phyloP scores from a whole-genome alignment of 495 filamentous ascomycete genomes.

The Annulohypoxylon bovei region DNA sequence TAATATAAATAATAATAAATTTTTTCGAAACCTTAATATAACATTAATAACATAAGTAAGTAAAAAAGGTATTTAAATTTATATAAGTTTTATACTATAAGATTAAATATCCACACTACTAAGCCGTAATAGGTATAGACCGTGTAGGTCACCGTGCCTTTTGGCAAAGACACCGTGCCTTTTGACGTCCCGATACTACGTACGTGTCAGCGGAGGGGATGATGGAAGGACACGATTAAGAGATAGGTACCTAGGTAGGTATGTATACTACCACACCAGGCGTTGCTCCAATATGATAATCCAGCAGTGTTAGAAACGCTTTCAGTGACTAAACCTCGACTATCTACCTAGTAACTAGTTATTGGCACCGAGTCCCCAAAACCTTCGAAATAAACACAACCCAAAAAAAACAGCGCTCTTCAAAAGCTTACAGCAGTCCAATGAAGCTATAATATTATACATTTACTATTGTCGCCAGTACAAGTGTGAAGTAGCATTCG shows the following conservation, averaged over 20 bases:
- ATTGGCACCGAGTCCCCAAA: neutral
- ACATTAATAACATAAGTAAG: no score
- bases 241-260: neutral
- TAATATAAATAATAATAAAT: no score
- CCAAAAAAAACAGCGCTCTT: neutral
- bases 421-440: neutral
- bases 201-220: neutral
- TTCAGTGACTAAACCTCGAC: constrained; percentile 1
- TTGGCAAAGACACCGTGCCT: no score
- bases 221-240: constrained; percentile 1
- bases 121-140: no score
- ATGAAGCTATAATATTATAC: neutral
- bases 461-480: no score
- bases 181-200: no score
- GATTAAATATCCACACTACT: no score
- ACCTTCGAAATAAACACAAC: neutral
- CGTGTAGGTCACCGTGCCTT: no score
- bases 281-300: constrained; percentile 11
- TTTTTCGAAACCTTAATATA: no score
- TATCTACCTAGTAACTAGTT: neutral
- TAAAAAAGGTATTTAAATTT: no score
- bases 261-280: constrained; percentile 19
- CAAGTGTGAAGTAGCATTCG: neutral
- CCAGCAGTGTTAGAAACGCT: neutral
- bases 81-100: no score